These are phyloP conservation scores for Pseudogymnoascus sp. DNA, from an alignment of 2,329 filamentous ascomycete genomes.

Conservation along the genomic window DNA sequence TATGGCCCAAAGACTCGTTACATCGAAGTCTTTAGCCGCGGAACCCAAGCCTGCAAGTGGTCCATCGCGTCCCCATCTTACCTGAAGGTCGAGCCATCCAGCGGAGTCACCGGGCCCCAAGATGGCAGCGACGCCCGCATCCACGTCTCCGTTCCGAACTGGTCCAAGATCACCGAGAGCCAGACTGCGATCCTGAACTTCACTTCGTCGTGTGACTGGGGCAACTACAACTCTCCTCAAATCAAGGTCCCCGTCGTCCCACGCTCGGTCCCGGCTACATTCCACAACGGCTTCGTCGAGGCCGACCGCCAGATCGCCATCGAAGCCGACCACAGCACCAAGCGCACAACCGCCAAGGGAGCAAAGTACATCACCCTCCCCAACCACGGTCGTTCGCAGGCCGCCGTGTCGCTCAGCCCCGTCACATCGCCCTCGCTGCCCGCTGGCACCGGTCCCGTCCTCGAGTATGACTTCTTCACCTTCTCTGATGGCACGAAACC, in stretches of 20 bases:
- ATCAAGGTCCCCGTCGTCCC: conserved; percentile 50
- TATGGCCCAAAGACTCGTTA: conserved; percentile 50
- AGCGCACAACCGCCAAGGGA: conserved; percentile 33
- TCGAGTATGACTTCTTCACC: conserved; percentile 56
- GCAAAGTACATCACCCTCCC: conserved; percentile 43
- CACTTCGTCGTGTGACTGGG: conserved; percentile 40
- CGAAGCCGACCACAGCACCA: conserved; percentile 42
- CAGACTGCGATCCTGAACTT: conserved; percentile 45
- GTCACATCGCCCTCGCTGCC: conserved; percentile 43
- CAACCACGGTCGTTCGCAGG: conserved; percentile 50
- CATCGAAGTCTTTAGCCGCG: conserved; percentile 57
- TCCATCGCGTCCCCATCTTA: conserved; percentile 42
- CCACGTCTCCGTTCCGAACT: conserved; percentile 44
- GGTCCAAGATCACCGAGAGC: conserved; percentile 35
- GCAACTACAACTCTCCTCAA: conserved; percentile 38
- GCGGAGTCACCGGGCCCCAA: conserved; percentile 41
- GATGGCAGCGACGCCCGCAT: conserved; percentile 45
- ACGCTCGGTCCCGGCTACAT: conserved; percentile 41
- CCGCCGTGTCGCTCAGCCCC: conserved; percentile 50
- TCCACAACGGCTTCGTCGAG: conserved; percentile 54
- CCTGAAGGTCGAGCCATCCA: conserved; percentile 43
- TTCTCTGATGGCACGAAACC: conserved; percentile 33
- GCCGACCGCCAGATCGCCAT: conserved; percentile 50
- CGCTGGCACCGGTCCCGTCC: conserved; percentile 42
- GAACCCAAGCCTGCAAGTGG: conserved; percentile 45